A percentile compares a stretch with the other conserved stretches of the same genome.
These are phyloP conservation scores for Diaporthe caulivora DNA, from an alignment of 2,329 filamentous ascomycete species.

Conservation along the genomic window DNA sequence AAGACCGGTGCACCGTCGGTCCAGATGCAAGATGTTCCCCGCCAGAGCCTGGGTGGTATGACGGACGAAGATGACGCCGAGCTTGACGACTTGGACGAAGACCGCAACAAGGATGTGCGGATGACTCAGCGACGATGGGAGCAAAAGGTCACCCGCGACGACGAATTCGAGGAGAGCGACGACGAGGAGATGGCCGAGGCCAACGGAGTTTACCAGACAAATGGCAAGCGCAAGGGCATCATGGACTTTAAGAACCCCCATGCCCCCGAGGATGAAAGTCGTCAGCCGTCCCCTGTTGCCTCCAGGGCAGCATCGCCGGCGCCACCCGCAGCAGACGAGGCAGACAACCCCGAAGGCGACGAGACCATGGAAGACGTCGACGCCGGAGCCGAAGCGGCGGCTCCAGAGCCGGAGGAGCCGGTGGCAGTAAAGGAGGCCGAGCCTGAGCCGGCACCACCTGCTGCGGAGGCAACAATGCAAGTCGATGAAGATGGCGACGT, in stretches of 20 bases:
- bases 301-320: slow-evolving; percentile 38
- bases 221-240: slow-evolving; percentile 64
- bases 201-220: slow-evolving; percentile 75
- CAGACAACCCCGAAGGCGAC: slow-evolving; percentile 29
- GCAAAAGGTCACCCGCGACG: slow-evolving; percentile 79
- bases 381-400: slow-evolving; percentile 46
- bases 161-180: slow-evolving; percentile 89
- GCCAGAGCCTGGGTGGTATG: slow-evolving; percentile 69
- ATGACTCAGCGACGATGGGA: slow-evolving; percentile 88
- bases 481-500: slow-evolving; percentile 63
- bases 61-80: slow-evolving; percentile 76
- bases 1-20: slow-evolving; percentile 91
- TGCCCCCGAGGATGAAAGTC: slow-evolving; percentile 54
- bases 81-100: slow-evolving; percentile 80
- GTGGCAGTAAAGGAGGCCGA: slow-evolving; percentile 39
- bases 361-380: slow-evolving; percentile 46
- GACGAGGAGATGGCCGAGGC: slow-evolving; percentile 83
- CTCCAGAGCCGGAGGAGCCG: slow-evolving; percentile 43
- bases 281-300: slow-evolving; percentile 38
- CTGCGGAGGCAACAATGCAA: slow-evolving; percentile 44
- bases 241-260: slow-evolving; percentile 63
- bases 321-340: neutral
- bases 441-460: slow-evolving; percentile 1
- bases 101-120: slow-evolving; percentile 86
- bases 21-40: slow-evolving; percentile 84